Conservation (phyloP, 495 filamentous ascomycete genomes). For the Neurospora sp. region DNA sequence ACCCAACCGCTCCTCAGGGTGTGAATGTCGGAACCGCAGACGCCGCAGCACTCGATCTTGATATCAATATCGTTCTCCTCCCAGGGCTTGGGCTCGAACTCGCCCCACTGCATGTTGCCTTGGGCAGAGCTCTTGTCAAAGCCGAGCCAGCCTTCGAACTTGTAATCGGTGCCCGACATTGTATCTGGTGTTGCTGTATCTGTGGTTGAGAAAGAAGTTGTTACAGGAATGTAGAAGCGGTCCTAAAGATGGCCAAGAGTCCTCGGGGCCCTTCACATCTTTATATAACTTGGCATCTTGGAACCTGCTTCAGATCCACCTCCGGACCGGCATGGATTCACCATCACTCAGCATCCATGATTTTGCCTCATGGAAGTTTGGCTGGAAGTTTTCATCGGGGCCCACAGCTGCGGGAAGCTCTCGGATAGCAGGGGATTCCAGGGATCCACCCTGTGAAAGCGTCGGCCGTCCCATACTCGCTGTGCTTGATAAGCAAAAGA, state of each 20-base stretch:
- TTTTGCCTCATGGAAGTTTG: background rate
- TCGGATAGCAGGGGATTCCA: background rate
- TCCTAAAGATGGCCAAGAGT: background rate
- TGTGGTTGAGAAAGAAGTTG: background rate
- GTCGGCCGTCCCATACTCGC: background rate
- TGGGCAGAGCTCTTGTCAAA: constrained; percentile 46
- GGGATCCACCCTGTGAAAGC: background rate
- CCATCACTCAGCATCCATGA: background rate
- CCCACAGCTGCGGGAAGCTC: background rate
- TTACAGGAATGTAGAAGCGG: background rate
- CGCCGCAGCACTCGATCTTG: constrained; percentile 69
- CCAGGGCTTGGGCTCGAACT: constrained; percentile 70
- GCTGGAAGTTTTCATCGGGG: background rate
- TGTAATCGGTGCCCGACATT: constrained; percentile 23
- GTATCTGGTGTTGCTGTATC: background rate
- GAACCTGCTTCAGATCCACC: background rate
- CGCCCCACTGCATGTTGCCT: constrained; percentile 60
- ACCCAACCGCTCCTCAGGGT: constrained; percentile 65
- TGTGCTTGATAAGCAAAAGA: background rate
- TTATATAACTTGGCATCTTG: background rate
- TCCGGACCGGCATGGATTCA: background rate
- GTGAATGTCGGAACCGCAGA: constrained; percentile 75
- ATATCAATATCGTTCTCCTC: constrained; percentile 70
- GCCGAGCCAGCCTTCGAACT: constrained; percentile 79
- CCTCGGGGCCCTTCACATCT: background rate